Evolutionary conservation across 441 rosid species (phyloP).

Genomic region (Corymbia citriodora): DNA sequence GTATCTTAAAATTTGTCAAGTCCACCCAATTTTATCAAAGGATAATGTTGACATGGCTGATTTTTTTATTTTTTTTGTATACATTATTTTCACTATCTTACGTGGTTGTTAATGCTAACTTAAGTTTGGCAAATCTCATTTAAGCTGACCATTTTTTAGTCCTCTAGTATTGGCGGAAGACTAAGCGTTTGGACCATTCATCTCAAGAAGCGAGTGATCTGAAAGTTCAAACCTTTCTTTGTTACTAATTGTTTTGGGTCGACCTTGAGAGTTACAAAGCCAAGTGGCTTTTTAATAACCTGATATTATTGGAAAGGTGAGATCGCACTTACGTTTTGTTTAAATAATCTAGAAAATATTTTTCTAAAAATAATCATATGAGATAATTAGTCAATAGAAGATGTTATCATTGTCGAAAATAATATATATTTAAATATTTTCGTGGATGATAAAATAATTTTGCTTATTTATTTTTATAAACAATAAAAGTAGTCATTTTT

Average conservation of each 20-base stretch:
- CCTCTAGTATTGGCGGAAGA: not conserved
- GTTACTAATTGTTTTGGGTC: not conserved
- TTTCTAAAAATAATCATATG: too few species aligned
- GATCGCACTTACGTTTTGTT: not conserved
- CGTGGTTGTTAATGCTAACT: not conserved
- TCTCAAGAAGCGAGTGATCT: not conserved
- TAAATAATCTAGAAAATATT: not conserved
- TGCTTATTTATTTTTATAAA: not conserved
- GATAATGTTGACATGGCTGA: not conserved
- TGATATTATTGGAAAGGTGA: not conserved
- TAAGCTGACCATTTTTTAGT: not conserved
- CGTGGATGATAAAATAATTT: not conserved
- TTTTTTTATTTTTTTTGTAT: not conserved
- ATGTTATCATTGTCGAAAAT: not conserved
- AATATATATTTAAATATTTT: not conserved
- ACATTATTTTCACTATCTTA: not conserved
- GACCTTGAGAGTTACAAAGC: not conserved
- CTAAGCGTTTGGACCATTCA: not conserved
- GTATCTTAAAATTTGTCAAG: not conserved
- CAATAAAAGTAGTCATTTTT: fast-evolving
- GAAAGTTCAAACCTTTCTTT: not conserved
- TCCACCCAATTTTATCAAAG: not conserved
- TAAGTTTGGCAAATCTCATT: not conserved
- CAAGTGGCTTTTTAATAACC: not conserved
- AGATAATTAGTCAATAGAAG: not conserved